Base-by-base conservation (phyloP, 192 early-diverging fungal species). In the Chytriomyces sp. region DNA sequence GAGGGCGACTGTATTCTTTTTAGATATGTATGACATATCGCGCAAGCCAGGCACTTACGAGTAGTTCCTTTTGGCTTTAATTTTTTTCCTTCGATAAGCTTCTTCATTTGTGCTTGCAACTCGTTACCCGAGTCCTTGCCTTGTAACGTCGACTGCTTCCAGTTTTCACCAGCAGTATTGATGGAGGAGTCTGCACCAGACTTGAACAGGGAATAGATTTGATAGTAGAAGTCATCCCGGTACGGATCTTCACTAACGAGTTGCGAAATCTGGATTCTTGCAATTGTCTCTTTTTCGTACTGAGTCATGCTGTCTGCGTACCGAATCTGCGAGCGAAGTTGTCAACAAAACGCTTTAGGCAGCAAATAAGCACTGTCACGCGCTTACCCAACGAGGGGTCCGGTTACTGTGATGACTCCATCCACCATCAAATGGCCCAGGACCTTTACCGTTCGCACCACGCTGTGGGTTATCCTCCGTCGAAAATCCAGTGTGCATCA, bases 61-160 rank as follows among this genome's bases (percentile, higher is more conserved):
- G 90, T 86, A n/a, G 90, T 89, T 33, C 89, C 87, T 64, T 94
- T 97, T 39, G 92, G 93, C 68, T 91, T 91, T 49, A 90, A 84
- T 73, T 92, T 94, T 40, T 95, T 91, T 61, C 92, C 90, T 70
- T 94, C 95, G 67, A 99, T 96, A 70, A 99, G 91, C 31, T 94
- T 91, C 81, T 97, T 92, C 60, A 99, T 93, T 65, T 99, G 96
- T 77, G 94, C 91, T 66, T 98, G 94, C 93, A 99, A 93, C 3
- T 70, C 68, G n/a, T 5, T 26, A 26, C 65, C 55, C 19, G 68
- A 59, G 41, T 70, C 68, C 19, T 59, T 70, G 1, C 38, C 68
- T 28, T 80, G 79, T 36, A 84, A 58, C 64, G 79, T 56, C 2
- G 64, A 62, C 57, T 86, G 85, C 75, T 86, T 81, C 85, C 85